Percentiles rank a stretch among this genome's conserved stretches.
phyloP scores from a whole-genome alignment of 73 alveolate species.

The Symbiodinium natans region DNA sequence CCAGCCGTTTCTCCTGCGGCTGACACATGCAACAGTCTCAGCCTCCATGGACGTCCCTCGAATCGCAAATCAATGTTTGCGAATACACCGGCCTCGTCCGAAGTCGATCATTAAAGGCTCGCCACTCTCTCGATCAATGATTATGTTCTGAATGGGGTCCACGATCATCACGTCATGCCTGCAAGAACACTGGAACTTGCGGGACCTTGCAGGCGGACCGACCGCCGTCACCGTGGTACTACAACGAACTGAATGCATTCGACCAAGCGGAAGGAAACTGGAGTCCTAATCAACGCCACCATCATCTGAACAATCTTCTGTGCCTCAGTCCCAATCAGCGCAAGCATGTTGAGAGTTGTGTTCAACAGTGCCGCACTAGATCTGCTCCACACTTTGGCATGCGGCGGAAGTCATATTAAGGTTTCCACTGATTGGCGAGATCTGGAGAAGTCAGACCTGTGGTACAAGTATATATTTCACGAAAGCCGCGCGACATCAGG shows the following conservation, averaged over 20 bases:
- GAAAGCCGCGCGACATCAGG: too few species aligned
- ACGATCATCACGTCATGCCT: slow-evolving; percentile 90
- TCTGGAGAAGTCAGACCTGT: slow-evolving; percentile 76
- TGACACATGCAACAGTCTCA: background rate
- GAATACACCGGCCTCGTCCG: slow-evolving; percentile 35
- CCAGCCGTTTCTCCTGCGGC: slow-evolving; percentile 71
- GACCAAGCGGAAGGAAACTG: background rate
- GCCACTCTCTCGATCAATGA: slow-evolving; percentile 79
- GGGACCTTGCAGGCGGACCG: background rate
- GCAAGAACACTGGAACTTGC: background rate
- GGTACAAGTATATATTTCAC: too few species aligned
- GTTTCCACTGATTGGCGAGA: slow-evolving; percentile 21
- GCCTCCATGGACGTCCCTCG: background rate
- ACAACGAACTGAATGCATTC: background rate
- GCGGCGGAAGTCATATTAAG: too few species aligned
- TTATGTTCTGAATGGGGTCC: slow-evolving; percentile 76
- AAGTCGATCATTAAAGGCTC: slow-evolving; percentile 81
- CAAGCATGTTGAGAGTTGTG: too few species aligned
- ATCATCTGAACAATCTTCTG: slow-evolving; percentile 42
- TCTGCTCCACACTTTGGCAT: too few species aligned
- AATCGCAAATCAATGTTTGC: background rate
- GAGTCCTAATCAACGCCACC: slow-evolving; percentile 65
- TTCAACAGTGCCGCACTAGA: too few species aligned
- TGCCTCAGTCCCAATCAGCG: slow-evolving; percentile 26
- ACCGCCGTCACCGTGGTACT: background rate